Evolutionary conservation across 805 yeast genomes (phyloP), one percentile per base, ranked within the genome.

Genomic region (Ogataea ramenticola): DNA sequence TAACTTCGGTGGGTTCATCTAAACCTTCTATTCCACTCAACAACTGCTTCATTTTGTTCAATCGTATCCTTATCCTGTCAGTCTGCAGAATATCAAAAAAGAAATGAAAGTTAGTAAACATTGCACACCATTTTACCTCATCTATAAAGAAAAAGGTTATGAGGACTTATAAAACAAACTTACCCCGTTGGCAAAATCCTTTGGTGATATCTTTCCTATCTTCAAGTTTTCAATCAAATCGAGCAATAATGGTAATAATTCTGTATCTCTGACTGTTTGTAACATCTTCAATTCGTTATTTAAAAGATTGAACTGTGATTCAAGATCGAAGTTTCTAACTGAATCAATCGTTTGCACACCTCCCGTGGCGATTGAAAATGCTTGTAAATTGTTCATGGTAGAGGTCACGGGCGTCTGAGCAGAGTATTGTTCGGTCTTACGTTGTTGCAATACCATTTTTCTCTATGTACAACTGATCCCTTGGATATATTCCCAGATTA

Each of bases 11-110:
- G 1, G 72, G 61, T 46, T 71, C 74, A 31, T 68, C 60, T 38
- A 72, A 58, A 1, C 75, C 79, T 39, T 72, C 75, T 11, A 73
- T 62, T 30, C 61, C 63, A 44, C 64, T 64, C n/a, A 73, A 50
- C 9, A 61, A 50, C 42, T 53, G 61, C 39, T 67, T 59, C 30
- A 71, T 56, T 40, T 54, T 64, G 41, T 56, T 57, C 24, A 74
- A 46, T 47, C 75, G 54, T 20, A 72, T 63, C 32, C 74, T 59
- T 30, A 74, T 65, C 14, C 72, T 57, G 19, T 79, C 79, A 26
- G 74, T 65, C 57, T 64, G 38, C 5, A 29, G 7, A 4, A 14
- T 4, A 16, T 20, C 8, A 34, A n/a, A n/a, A 33, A 15, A 15
- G 4, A 33, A 20, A 15, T 33, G 17, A 17, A 7, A 33, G 5